Percentiles rank a stretch among this genome's conserved stretches.
Conservation (phyloP, 441 rosid genomes). For the Brassica balearica region DNA sequence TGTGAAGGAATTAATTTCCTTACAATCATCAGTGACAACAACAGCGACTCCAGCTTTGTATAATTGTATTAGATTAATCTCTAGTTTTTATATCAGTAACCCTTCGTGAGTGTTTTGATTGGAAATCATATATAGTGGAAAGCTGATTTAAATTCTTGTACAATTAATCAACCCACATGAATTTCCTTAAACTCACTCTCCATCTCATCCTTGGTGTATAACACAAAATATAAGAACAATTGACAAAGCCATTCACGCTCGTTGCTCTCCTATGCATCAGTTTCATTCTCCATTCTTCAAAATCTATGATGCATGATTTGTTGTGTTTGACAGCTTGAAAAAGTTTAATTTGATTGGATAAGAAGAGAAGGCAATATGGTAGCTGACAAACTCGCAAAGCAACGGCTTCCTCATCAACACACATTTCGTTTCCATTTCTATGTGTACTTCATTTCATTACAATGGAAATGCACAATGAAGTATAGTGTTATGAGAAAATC, state of each 20-base stretch:
- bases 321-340: not conserved
- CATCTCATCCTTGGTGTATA: not conserved
- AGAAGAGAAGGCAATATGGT: not conserved
- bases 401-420: not conserved
- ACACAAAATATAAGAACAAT: not conserved
- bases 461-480: not conserved
- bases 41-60: not conserved
- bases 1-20: not conserved
- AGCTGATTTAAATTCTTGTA: not conserved
- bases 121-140: not conserved
- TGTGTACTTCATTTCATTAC: not conserved
- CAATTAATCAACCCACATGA: not conserved
- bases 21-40: not conserved
- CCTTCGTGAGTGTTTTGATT: not conserved
- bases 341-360: not conserved
- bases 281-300: not conserved
- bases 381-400: not conserved
- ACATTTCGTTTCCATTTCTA: not conserved
- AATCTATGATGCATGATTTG: not conserved
- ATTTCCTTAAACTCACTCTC: not conserved
- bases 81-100: not conserved
- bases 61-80: not conserved
- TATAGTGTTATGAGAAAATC: no score
- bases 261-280: not conserved
- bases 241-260: not conserved